Conservation (phyloP, 2,329 filamentous ascomycete genomes). For the Apiospora aurea region DNA sequence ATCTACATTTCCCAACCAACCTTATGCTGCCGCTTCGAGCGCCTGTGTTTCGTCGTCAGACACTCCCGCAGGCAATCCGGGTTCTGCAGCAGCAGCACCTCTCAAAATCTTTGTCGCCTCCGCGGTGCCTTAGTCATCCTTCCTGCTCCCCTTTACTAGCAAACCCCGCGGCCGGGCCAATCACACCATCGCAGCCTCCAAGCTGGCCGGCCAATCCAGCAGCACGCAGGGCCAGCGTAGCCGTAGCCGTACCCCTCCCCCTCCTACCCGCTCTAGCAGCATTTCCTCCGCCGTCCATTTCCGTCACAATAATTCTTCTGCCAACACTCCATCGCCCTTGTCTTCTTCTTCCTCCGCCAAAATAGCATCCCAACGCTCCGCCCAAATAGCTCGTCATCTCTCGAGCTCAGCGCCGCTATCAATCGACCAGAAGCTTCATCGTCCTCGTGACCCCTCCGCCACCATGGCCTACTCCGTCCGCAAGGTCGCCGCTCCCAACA, state of each 20-base stretch:
- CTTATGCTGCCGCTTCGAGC: constrained; percentile 4
- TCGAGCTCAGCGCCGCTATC: constrained; percentile 46
- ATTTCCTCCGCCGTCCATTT: constrained; percentile 33
- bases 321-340: constrained; percentile 23
- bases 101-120: neutral
- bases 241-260: constrained; percentile 28
- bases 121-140: constrained; percentile 3
- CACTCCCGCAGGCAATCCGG: constrained; percentile 10
- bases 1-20: neutral
- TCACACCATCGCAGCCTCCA: constrained; percentile 26
- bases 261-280: constrained; percentile 33
- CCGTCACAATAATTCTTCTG: constrained; percentile 28
- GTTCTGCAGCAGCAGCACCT: neutral
- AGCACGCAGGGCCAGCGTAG: constrained; percentile 17
- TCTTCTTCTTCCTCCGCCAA: constrained; percentile 37
- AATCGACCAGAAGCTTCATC: constrained; percentile 30
- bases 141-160: constrained; percentile 3
- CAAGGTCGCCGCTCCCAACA: constrained; percentile 90
- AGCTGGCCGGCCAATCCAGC: constrained; percentile 3
- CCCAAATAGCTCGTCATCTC: constrained; percentile 63
- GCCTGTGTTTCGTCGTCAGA: neutral
- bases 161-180: constrained; percentile 18
- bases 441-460: constrained; percentile 32
- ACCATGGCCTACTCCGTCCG: constrained; percentile 78
- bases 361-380: constrained; percentile 59